These are phyloP conservation scores for Suillus hirtellus DNA, from an alignment of 768 basidiomycete genomes.

Conservation along the genomic window DNA sequence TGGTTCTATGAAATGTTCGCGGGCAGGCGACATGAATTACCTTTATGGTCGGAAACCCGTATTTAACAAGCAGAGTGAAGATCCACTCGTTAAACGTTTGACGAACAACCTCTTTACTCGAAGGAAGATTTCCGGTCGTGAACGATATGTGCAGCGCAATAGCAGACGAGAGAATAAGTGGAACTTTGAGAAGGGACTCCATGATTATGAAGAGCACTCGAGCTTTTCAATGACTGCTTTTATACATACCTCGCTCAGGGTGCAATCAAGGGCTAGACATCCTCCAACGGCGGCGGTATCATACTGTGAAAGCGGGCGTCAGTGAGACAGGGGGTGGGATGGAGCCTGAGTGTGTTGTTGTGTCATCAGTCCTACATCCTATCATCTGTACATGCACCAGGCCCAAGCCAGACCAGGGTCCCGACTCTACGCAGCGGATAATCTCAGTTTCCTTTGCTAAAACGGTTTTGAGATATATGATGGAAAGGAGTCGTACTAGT, in stretches of 20 bases:
- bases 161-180: constrained; percentile 42
- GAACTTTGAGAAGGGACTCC: constrained; percentile 38
- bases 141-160: constrained; percentile 41
- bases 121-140: constrained; percentile 47
- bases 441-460: background rate
- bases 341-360: no score
- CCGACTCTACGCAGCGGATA: background rate
- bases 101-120: constrained; percentile 32
- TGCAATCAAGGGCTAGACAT: background rate
- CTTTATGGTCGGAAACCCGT: background rate
- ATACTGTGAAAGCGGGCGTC: background rate
- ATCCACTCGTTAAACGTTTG: constrained; percentile 3
- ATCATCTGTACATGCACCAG: background rate
- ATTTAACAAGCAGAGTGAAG: background rate
- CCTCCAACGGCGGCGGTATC: background rate
- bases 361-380: background rate
- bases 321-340: background rate
- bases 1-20: background rate
- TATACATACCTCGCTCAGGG: background rate
- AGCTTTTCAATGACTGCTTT: background rate
- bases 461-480: background rate
- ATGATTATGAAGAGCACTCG: constrained; percentile 15
- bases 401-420: background rate
- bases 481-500: background rate
- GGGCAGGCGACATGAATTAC: background rate